Evolutionary conservation across 2,329 filamentous ascomycete species (phyloP), one percentile per base, ranked within the genome.

Genomic region (Pseudocercospora eumusae): DNA sequence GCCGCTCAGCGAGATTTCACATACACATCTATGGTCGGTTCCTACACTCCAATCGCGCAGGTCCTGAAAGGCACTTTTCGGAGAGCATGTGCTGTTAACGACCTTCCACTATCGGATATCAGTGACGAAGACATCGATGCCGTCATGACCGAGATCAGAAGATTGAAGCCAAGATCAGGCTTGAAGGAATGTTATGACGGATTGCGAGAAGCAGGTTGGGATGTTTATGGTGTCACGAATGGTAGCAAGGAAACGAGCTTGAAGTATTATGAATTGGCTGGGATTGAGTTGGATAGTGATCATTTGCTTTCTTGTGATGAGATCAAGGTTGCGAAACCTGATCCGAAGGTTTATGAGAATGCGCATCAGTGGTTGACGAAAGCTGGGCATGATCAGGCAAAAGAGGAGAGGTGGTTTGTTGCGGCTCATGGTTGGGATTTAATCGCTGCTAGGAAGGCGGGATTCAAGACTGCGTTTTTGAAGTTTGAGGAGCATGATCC

Each of bases 1-100:
- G 70, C 71, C 27, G 71, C 71, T 15, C 71, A 73, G 53, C 60
- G 71, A 10, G 71, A 73, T 56, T 73, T 72, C 67, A 72, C 71
- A 50, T 73, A 73, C 63, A 67, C 66, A 23, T 70, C 70, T 23
- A 42, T 73, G 6, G 57, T 44, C 9, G 70, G 68, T 4, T 60
- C 61, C 20, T 73, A 73, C 64, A 70, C 66, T 11, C 70, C 71
- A 52, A 72, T 73, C 40, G 69, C 70, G 0, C 55, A 66, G 25
- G 66, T 73, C 54, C 64, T 73, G 21, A 68, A 68, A 62, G 20
- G 58, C 10, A 73, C 71, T 0, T 68, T 73, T 59, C 60, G 61
- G 31, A 60, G 71, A 1, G 70, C 70, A 4, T 73, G 70, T 56
- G 62, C 61, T 2, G 63, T 73, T 8, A 64, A 68, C 4, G 70